Evolutionary conservation across 2,329 filamentous ascomycete species (phyloP).

Genomic region (Pestalotiopsis sp.): DNA sequence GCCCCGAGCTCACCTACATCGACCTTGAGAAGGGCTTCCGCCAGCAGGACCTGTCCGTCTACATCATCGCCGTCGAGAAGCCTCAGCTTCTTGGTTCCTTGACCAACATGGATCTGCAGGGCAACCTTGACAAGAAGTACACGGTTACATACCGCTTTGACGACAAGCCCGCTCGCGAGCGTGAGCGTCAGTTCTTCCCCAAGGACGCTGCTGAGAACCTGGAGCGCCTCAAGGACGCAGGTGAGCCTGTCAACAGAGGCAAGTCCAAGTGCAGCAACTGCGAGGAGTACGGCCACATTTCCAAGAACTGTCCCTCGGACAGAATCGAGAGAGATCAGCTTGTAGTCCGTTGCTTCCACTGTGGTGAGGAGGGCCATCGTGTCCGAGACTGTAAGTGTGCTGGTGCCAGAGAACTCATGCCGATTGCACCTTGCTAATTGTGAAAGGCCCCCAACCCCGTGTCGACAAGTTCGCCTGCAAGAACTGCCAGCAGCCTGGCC

Average conservation of each 20-base stretch:
- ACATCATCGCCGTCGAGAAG: constrained; percentile 65
- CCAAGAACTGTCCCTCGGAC: constrained; percentile 64
- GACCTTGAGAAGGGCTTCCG: constrained; percentile 66
- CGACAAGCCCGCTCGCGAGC: constrained; percentile 58
- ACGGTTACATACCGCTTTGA: constrained; percentile 65
- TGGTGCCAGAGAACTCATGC: not conserved
- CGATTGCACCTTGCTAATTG: too few relatives aligned
- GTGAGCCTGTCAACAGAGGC: constrained; percentile 62
- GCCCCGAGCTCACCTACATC: constrained; percentile 58
- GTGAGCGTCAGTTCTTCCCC: constrained; percentile 64
- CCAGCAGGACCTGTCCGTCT: constrained; percentile 53
- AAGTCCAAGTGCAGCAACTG: constrained; percentile 67
- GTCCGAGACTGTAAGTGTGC: constrained; percentile 66
- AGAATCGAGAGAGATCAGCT: constrained; percentile 48
- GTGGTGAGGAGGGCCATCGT: constrained; percentile 64
- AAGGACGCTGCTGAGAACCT: constrained; percentile 60
- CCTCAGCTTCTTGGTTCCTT: constrained; percentile 55
- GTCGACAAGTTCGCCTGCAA: constrained; percentile 68
- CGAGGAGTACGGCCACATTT: constrained; percentile 62
- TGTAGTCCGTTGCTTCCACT: constrained; percentile 66
- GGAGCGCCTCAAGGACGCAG: constrained; percentile 65
- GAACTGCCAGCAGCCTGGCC: constrained; percentile 64
- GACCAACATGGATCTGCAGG: constrained; percentile 74
- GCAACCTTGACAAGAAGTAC: constrained; percentile 67
- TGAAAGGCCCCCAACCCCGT: constrained; percentile 59